Evolutionary conservation across 164 flowering plant genomes (phyloP).

Genomic region (Sedum album): DNA sequence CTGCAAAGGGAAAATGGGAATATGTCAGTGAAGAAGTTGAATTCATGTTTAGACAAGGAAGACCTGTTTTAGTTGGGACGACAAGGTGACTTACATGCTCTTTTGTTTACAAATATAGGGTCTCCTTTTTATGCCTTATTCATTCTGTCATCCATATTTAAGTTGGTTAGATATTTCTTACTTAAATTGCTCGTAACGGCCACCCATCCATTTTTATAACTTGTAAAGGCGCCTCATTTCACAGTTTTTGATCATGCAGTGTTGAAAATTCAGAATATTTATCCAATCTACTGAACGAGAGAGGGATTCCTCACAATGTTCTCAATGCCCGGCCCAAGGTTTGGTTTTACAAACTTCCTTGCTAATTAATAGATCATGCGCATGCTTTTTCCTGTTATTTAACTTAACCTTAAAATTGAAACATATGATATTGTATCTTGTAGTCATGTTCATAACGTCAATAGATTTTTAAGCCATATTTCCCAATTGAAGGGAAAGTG

Average conservation of each 20-base stretch:
- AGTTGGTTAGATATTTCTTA: background rate
- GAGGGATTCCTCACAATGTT: slow-evolving; percentile 81
- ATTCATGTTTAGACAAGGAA: slow-evolving; percentile 75
- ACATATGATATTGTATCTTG: background rate
- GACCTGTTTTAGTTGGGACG: slow-evolving; percentile 95
- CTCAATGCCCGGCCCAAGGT: slow-evolving; percentile 47
- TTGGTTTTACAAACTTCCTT: background rate
- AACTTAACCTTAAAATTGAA: too few relatives aligned
- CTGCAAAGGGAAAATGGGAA: slow-evolving; percentile 90
- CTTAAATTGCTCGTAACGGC: background rate
- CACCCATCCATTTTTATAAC: background rate
- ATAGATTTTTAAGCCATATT: background rate
- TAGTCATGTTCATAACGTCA: background rate
- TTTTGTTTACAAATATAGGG: slow-evolving; percentile 2
- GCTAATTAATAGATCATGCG: background rate
- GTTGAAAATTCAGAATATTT: slow-evolving; percentile 90
- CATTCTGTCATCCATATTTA: background rate
- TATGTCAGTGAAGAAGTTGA: slow-evolving; percentile 76
- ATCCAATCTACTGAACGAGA: slow-evolving; percentile 58
- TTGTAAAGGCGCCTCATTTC: background rate
- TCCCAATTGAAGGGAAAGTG: background rate
- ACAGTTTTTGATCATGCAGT: slow-evolving; percentile 33
- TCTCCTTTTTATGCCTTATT: background rate
- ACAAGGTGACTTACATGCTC: slow-evolving; percentile 54
- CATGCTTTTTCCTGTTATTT: background rate